Base-by-base conservation (phyloP, 352 stramenopile species). In the Peronosclerospora sorghi region DNA sequence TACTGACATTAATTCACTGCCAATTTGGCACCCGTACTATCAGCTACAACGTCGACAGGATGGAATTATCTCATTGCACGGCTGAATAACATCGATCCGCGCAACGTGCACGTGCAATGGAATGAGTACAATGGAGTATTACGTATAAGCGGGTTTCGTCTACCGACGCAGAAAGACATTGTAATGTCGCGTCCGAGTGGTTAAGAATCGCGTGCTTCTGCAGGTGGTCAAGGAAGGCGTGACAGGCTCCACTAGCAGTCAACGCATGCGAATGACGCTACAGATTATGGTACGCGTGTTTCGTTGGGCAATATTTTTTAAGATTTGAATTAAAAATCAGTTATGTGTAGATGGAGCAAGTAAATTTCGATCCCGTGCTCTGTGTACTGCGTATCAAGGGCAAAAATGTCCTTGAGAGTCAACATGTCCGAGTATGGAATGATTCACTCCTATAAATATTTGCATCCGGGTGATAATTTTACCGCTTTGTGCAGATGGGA, bases 341-440 rank as follows among this genome's bases (percentile, higher is more conserved):
- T 15, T 4, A 35, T 42, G 42, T 42, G 10, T 56, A 95, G 59
- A 82, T 98, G 17, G 87, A 96, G 56, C 92, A 96, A 46, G 73
- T 98, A 29, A 96, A 98, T 44, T 99, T 98, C 62, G 95, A 98
- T 65, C 79, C 88, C 2, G 74, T 88, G 44, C 80, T 68, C 21
- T 98, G 73, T 43, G 85, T 87, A 37, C 78, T 99, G 27, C 76
- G 95, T 34, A 84, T 98, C 52, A 97, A 86, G 47, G 96, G 96
- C 35, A 89, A 85, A 29, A 98, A 98, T 54, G 59, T 74, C 21
- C 81, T 88, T 41, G 93, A 98, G 72, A 97, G 87, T 52, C 76
- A 92, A 51, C 69, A 96, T 56, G 94, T 99, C 30, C 91, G 95
- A 47, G 85, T 96, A 69, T 43, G 65, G 67, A 36, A 0, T 17